Evolutionary conservation across 2,329 filamentous ascomycete genomes (phyloP).

Genomic region (Rhynchosporium agropyri): DNA sequence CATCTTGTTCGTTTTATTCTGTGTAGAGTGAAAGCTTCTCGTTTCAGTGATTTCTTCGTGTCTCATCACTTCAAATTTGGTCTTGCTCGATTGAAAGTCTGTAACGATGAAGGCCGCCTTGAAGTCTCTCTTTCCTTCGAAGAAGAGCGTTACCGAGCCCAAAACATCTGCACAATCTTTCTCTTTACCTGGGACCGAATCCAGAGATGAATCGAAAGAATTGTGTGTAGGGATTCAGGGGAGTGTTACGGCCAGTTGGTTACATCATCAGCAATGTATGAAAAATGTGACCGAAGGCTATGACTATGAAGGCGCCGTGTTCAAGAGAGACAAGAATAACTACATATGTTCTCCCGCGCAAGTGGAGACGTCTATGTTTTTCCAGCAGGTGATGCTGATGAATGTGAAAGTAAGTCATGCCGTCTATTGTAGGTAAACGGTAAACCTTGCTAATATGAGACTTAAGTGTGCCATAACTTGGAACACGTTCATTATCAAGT

Average conservation of each 20-base stretch:
- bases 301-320: conserved; percentile 55
- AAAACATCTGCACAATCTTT: not conserved
- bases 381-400: conserved; percentile 50
- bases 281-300: conserved; percentile 52
- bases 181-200: conserved; percentile 36
- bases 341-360: conserved; percentile 55
- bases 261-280: conserved; percentile 64
- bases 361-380: conserved; percentile 51
- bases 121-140: not conserved
- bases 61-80: not conserved
- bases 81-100: not conserved
- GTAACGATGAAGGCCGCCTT: not conserved
- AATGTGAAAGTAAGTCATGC: conserved; percentile 54
- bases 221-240: conserved; percentile 56
- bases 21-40: not conserved
- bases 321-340: conserved; percentile 54
- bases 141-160: not conserved
- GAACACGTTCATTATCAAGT: conserved; percentile 64
- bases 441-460: conserved; percentile 21
- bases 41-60: not conserved
- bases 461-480: conserved; percentile 66
- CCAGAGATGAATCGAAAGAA: conserved; percentile 48
- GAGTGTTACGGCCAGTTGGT: conserved; percentile 65
- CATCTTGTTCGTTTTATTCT: not conserved
- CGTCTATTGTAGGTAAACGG: not conserved